Base-by-base conservation (phyloP, 768 basidiomycete genomes). In the Galerina sulciceps region DNA sequence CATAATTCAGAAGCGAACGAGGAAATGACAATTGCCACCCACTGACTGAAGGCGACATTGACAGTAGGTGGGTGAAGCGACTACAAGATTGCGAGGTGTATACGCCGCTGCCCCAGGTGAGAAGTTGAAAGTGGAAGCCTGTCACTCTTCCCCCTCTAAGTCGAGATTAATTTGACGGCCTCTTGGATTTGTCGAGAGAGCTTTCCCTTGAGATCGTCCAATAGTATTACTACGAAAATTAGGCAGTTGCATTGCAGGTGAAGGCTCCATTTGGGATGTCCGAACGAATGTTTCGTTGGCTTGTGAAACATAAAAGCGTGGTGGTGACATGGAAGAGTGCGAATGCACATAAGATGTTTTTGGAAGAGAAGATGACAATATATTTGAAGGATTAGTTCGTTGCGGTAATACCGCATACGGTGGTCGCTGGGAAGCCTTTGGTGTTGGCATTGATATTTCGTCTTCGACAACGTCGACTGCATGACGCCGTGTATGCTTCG, bases 181-280 rank as follows among this genome's bases (percentile, higher is more conserved):
- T 10, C 22, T 48, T 9, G 37, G 20, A 20, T 37, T 41, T 4
- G 31, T 48, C 22, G 18, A 43, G 23, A 34, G 20, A 10, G 15
- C 31, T 53, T 65, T 67, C 51, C 64, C 64, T 14, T 57, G n/a
- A 22, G 67, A 53, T 46, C 64, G 59, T 17, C 68, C 64, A 45
- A 68, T 55, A 17, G 64, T 71, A 42, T 42, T 63, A 37, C 61
- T 62, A 26, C 67, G 68, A 34, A 68, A 53, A 18, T 55, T 53
- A 3, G 84, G 83, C 34, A 85, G 65, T 60, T 79, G 72, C 84
- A 85, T 85, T 11, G 58, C 71, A 18, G 82, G 80, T 0, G 82
- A 84, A 11, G 84, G 83, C 67, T 85, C 82, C 66, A 83, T 59
- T 63, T 85, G 84, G 15, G 76, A 72, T 10, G 83, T 85, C 37